Evolutionary conservation across 1,284 basidiomycete genomes (phyloP), one percentile per base, ranked within the genome.

Genomic region (Gomphus sp.): DNA sequence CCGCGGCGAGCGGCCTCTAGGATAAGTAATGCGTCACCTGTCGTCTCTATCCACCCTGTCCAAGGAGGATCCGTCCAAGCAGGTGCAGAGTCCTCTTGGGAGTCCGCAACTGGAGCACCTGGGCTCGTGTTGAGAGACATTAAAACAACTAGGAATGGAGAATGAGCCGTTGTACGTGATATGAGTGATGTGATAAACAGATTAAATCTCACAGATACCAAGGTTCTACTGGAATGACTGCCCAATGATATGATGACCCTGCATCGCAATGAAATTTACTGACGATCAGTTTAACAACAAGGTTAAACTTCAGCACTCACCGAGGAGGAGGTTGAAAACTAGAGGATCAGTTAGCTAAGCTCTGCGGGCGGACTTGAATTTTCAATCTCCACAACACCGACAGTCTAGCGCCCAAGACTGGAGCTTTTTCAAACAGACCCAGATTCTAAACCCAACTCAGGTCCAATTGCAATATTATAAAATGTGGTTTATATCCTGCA

Each of bases 41-140:
- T 98, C 2, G 91, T 93, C 71, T 94, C 91, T 74, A 98, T 94
- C 83, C 89, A 96, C 28, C 92, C 92, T 18, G 82, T 85, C 85
- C 91, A 95, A 0, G 92, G 91, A 0, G 91, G 91, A 64, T 87
- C 87, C 9, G 83, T 86, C 87, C 81, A 90, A 9, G 58, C 25
- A 14, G 43, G 64, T 9, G n/a, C 37, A 16, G 51, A 7, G 8
- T 54, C 52, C 34, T 59, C 58, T 45, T 50, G 45, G 12, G 18
- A 31, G 16, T 57, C 48, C 18, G 25, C 22, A 25, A 43, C 9
- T 60, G 56, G 56, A 45, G 67, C 64, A 22, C 64, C 44, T 55
- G 45, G 57, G 60, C 31, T 59, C 37, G 41, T 51, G 52, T 56
- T 34, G 44, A 36, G 33, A 52, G 45, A 61, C 52, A 55, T 59